Conservation (phyloP, 352 stramenopile genomes). For the Phytophthora pinifolia region DNA sequence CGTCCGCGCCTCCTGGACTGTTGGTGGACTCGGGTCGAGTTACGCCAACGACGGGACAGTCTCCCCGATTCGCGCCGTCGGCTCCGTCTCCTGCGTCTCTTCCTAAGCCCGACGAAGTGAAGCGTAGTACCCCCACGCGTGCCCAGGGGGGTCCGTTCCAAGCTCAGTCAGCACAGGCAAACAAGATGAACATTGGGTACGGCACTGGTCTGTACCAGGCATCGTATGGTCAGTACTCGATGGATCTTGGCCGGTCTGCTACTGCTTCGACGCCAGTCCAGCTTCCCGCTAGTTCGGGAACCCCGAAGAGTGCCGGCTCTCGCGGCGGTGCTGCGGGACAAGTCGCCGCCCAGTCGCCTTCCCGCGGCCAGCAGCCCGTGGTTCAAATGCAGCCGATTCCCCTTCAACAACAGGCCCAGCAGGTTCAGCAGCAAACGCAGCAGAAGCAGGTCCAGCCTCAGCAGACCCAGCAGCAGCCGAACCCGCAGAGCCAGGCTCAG, state of each 20-base stretch:
- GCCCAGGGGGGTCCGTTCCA: conserved; percentile 51
- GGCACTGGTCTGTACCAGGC: conserved; percentile 68
- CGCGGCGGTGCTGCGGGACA: conserved; percentile 22
- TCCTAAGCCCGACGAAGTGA: conserved; percentile 85
- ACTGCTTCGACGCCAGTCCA: conserved; percentile 36
- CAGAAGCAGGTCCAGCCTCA: conserved; percentile 47
- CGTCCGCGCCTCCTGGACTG: conserved; percentile 67
- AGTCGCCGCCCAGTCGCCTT: conserved; percentile 56
- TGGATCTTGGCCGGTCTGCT: conserved; percentile 60
- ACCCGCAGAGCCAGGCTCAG: conserved; percentile 34
- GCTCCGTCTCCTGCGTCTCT: conserved; percentile 84
- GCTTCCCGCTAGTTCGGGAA: conserved; percentile 45
- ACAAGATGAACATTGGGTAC: conserved; percentile 72
- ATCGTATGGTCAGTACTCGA: conserved; percentile 82
- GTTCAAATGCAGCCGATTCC: conserved; percentile 44
- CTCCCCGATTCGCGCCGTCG: conserved; percentile 67
- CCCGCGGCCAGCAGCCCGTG: conserved; percentile 42
- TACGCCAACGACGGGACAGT: conserved; percentile 67
- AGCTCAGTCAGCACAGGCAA: conserved; percentile 46
- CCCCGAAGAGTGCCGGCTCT: conserved; percentile 49
- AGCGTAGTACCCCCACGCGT: conserved; percentile 68
- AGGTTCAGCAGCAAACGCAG: conserved; percentile 42
- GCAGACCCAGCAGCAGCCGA: conserved; percentile 43
- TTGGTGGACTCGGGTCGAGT: conserved; percentile 68
- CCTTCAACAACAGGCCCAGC: conserved; percentile 38